Percentiles rank a stretch among this genome's conserved stretches.
phyloP scores from a whole-genome alignment of 1,139 yeast species.

The Saccharomyces pastorianus region DNA sequence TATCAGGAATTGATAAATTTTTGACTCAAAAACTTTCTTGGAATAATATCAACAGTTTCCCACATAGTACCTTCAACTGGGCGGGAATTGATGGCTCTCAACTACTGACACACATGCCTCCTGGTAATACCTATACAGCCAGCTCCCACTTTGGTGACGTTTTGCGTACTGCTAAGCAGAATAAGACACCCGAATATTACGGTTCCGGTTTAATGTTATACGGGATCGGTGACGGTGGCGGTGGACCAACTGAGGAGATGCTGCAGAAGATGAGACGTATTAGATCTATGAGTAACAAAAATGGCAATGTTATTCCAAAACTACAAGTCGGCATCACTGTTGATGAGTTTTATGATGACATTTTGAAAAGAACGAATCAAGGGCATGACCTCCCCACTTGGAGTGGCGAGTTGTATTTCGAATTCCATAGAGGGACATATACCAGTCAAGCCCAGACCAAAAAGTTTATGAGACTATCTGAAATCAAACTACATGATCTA shows the following conservation, averaged over 20 bases:
- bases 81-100: conserved; percentile 89
- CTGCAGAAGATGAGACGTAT: conserved; percentile 83
- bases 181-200: conserved; percentile 72
- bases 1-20: conserved; percentile 75
- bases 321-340: conserved; percentile 66
- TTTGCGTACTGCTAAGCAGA: conserved; percentile 66
- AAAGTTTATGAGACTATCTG: conserved; percentile 70
- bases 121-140: conserved; percentile 92
- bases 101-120: conserved; percentile 94
- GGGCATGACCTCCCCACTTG: conserved; percentile 73
- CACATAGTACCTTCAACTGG: conserved; percentile 90
- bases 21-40: conserved; percentile 91
- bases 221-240: conserved; percentile 98
- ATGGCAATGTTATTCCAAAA: conserved; percentile 70
- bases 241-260: conserved; percentile 94
- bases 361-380: conserved; percentile 52
- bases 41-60: conserved; percentile 89
- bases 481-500: conserved; percentile 71
- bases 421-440: conserved; percentile 94
- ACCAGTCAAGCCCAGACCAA: conserved; percentile 87
- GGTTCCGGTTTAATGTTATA: conserved; percentile 74
- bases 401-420: conserved; percentile 90
- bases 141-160: conserved; percentile 90
- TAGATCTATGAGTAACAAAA: conserved; percentile 76
- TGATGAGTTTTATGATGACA: conserved; percentile 66